phyloP scores from a whole-genome alignment of 75 land plant genomes.

The Larix kaempferi region DNA sequence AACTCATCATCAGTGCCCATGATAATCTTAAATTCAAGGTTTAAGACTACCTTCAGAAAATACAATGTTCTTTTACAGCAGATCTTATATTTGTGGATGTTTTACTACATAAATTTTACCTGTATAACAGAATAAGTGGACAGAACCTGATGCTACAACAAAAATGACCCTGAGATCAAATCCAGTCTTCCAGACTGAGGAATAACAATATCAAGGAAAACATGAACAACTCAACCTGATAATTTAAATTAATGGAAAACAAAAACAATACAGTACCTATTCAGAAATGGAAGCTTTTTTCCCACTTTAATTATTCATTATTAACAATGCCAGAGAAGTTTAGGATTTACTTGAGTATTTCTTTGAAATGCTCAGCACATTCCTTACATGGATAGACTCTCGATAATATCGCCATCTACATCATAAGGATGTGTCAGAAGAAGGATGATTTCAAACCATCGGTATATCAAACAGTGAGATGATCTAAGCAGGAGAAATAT shows the following conservation, averaged over 20 bases:
- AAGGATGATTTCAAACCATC: not conserved
- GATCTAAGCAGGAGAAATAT: not conserved
- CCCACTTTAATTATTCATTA: not conserved
- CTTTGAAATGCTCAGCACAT: slow-evolving; percentile 93
- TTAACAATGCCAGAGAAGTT: not conserved
- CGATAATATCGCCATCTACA: slow-evolving; percentile 92
- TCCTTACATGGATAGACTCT: slow-evolving; percentile 94
- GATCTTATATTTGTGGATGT: not conserved
- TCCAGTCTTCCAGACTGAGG: not conserved
- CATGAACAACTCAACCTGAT: not conserved
- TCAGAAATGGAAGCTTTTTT: not conserved
- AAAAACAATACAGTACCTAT: not conserved
- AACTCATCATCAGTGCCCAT: not conserved
- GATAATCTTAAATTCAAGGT: not conserved
- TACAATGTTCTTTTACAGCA: not conserved
- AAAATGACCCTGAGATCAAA: slow-evolving; percentile 6
- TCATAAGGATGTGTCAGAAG: not conserved
- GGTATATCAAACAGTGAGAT: slow-evolving; percentile 1
- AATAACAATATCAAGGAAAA: not conserved
- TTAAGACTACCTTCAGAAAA: not conserved
- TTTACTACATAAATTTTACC: not conserved
- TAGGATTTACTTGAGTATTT: slow-evolving; percentile 69
- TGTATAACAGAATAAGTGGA: not conserved
- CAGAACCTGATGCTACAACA: not conserved
- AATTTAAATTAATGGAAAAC: not conserved